Conservation (phyloP, 306 rosid species). For the Cucurbita pepo region DNA sequence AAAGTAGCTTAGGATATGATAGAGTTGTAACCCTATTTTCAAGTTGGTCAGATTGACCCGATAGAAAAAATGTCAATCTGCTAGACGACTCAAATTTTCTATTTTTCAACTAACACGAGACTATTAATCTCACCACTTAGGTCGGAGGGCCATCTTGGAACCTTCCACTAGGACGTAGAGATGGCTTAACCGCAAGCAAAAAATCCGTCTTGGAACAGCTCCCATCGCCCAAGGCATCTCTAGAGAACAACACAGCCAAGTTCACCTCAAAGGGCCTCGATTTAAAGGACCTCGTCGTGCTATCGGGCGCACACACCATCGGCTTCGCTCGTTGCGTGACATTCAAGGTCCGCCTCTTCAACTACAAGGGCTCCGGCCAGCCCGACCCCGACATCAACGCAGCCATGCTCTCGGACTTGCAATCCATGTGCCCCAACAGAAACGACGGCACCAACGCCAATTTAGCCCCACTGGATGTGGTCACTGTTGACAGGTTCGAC, state of each 20-base stretch:
- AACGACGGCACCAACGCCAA: slow-evolving; percentile 20
- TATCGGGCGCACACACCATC: slow-evolving; percentile 37
- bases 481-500: slow-evolving; percentile 25
- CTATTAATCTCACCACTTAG: background rate
- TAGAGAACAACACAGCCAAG: slow-evolving; percentile 34
- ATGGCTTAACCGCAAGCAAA: slow-evolving; percentile 34
- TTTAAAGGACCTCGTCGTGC: slow-evolving; percentile 47
- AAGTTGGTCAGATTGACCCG: no score
- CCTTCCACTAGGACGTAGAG: slow-evolving; percentile 48
- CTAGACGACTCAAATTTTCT: no score
- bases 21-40: no score
- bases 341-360: slow-evolving; percentile 44
- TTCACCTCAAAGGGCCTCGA: slow-evolving; percentile 59
- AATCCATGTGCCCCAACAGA: slow-evolving; percentile 29
- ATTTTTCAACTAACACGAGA: no score
- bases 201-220: slow-evolving; percentile 32
- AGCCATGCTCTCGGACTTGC: slow-evolving; percentile 19
- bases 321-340: slow-evolving; percentile 57
- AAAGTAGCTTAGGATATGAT: no score
- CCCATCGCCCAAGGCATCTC: slow-evolving; percentile 48
- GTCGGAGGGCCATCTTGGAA: slow-evolving; percentile 50
- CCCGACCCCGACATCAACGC: slow-evolving; percentile 43
- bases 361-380: slow-evolving; percentile 38
- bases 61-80: no score
- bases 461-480: slow-evolving; percentile 46